phyloP scores from a whole-genome alignment of 129 eudicot species.

The Artemisia argyi region DNA sequence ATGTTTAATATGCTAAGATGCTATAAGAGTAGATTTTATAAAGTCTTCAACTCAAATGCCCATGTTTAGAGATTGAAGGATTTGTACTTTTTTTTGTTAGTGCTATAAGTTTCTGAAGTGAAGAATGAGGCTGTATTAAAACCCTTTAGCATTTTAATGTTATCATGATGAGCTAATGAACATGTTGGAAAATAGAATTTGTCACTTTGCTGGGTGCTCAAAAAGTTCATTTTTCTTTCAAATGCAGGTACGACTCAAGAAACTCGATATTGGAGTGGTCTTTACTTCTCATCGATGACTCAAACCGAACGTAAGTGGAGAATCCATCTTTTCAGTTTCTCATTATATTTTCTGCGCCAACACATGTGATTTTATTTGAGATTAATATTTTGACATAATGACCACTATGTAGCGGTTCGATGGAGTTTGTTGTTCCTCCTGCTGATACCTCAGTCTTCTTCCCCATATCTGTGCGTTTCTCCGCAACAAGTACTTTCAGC shows the following conservation, averaged over 20 bases:
- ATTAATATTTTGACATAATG: constrained; percentile 18
- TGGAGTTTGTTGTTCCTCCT: constrained; percentile 98
- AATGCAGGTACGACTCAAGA: constrained; percentile 85
- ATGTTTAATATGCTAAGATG: too few relatives aligned
- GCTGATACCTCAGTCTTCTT: constrained; percentile 81
- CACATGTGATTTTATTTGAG: neutral
- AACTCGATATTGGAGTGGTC: constrained; percentile 94
- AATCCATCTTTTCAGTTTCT: neutral
- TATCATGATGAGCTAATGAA: constrained; percentile 6
- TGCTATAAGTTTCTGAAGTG: too few relatives aligned
- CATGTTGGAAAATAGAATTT: constrained; percentile 6
- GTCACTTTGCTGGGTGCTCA: neutral
- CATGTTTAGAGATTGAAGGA: too few relatives aligned
- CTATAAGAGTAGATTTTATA: too few relatives aligned
- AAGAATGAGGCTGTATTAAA: too few relatives aligned
- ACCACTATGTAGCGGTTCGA: constrained; percentile 66
- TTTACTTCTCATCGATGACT: constrained; percentile 78
- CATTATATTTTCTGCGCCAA: neutral
- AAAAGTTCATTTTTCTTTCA: neutral
- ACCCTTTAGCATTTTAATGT: too few relatives aligned
- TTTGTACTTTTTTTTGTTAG: too few relatives aligned
- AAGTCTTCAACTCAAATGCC: too few relatives aligned
- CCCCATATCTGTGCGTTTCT: constrained; percentile 94
- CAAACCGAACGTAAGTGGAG: constrained; percentile 75
- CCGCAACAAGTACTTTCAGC: constrained; percentile 86